A percentile compares a stretch with the other conserved stretches of the same genome.
Evolutionary conservation across 129 eudicot species (phyloP).

Genomic region (Pulicaria dysenterica): DNA sequence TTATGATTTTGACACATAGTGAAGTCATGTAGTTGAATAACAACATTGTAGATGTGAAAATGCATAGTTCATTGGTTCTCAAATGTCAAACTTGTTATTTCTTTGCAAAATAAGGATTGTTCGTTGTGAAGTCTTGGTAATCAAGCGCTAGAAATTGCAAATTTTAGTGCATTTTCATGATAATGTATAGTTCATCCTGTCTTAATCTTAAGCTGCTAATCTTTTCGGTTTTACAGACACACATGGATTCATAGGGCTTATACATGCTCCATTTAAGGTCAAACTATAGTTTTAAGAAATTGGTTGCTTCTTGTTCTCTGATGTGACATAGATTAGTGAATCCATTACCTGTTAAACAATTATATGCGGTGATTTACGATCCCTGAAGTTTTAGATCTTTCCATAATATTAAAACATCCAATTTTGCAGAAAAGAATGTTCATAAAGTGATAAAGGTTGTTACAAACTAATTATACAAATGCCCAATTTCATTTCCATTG

Average conservation of each 20-base stretch:
- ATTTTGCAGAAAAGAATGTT: neutral
- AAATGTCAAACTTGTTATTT: neutral
- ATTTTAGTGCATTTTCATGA: neutral
- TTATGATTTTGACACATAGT: neutral
- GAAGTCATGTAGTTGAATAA: neutral
- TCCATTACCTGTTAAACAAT: neutral
- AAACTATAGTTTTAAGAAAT: neutral
- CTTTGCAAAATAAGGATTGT: neutral
- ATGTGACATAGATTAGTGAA: neutral
- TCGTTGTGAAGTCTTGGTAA: neutral
- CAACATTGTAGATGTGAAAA: no score
- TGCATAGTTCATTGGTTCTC: no score
- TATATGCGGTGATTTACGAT: neutral
- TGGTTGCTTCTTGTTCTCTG: constrained; percentile 6
- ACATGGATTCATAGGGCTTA: no score
- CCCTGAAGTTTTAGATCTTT: neutral
- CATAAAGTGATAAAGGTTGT: neutral
- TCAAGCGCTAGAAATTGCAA: neutral
- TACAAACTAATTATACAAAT: constrained; percentile 14
- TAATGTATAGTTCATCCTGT: no score
- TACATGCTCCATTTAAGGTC: neutral
- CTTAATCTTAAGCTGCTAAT: no score
- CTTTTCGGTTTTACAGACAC: no score
- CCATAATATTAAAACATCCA: neutral
- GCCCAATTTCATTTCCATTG: neutral